phyloP scores from a whole-genome alignment of 352 stramenopile species.

The Pythium rishiriense region DNA sequence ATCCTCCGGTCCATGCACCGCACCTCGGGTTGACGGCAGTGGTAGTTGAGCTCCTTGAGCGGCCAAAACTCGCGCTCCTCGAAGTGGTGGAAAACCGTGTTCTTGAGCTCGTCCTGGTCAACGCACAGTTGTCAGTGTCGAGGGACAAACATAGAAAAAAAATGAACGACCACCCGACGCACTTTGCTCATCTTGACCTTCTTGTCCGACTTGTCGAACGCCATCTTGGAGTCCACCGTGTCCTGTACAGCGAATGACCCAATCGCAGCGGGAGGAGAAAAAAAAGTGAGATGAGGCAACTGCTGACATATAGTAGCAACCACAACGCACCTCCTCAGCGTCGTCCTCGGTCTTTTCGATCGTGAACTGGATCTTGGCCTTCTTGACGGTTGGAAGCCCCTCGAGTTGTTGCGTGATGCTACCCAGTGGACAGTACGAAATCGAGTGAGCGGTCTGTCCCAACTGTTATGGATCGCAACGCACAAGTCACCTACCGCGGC shows the following conservation, averaged over 20 bases:
- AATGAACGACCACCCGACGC: not conserved
- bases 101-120: slow-evolving; percentile 83
- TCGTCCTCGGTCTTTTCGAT: slow-evolving; percentile 77
- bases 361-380: slow-evolving; percentile 79
- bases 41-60: slow-evolving; percentile 88
- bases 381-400: slow-evolving; percentile 75
- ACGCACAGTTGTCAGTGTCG: not conserved
- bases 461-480: not conserved
- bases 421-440: slow-evolving; percentile 1
- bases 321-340: slow-evolving; percentile 53
- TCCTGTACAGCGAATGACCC: slow-evolving; percentile 12
- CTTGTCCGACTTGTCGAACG: slow-evolving; percentile 73
- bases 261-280: not conserved
- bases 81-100: slow-evolving; percentile 86
- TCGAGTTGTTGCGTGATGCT: slow-evolving; percentile 79
- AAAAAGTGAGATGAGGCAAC: slow-evolving; percentile 10
- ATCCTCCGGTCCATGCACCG: not conserved
- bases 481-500: slow-evolving; percentile 29
- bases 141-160: not conserved
- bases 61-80: slow-evolving; percentile 86
- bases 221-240: slow-evolving; percentile 34
- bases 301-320: not conserved
- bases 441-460: not conserved
- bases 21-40: slow-evolving; percentile 87
- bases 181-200: slow-evolving; percentile 92